Conservation (phyloP, 2,329 filamentous ascomycete species). For the Pseudopithomyces maydicus region DNA sequence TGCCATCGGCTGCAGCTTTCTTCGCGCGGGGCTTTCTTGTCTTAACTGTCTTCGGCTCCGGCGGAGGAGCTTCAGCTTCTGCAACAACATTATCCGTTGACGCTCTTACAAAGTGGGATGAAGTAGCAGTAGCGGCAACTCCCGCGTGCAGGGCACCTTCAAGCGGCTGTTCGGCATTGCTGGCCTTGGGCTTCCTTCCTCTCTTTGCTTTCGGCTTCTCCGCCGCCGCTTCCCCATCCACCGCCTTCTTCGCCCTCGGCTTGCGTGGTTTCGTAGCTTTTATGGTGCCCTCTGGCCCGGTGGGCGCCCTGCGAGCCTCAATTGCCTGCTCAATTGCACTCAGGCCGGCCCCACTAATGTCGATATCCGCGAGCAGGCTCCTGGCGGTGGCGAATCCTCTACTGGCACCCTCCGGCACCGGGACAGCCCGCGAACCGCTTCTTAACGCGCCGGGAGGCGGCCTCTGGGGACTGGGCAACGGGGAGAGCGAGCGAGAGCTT, state of each 20-base stretch:
- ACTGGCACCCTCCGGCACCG: constrained; percentile 28
- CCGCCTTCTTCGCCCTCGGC: constrained; percentile 16
- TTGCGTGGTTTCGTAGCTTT: constrained; percentile 20
- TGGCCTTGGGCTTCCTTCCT: constrained; percentile 28
- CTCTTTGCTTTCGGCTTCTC: constrained; percentile 27
- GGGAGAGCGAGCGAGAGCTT: constrained; percentile 30
- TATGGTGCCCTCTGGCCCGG: constrained; percentile 1
- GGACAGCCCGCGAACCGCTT: constrained; percentile 30
- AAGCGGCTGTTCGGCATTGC: background rate
- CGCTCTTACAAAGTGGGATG: constrained; percentile 23
- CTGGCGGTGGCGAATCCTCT: constrained; percentile 42
- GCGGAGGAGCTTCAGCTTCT: constrained; percentile 6
- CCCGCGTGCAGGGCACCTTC: background rate
- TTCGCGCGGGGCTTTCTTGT: constrained; percentile 38
- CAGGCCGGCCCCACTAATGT: background rate
- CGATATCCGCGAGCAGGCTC: constrained; percentile 26
- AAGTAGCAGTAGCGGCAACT: constrained; percentile 19
- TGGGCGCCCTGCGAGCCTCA: constrained; percentile 9
- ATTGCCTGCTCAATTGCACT: background rate
- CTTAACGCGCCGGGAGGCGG: constrained; percentile 29
- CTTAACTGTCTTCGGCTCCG: constrained; percentile 29
- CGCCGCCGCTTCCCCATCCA: constrained; percentile 9
- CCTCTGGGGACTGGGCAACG: constrained; percentile 21
- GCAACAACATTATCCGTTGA: background rate
- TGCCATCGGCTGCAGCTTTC: constrained; percentile 24